Percentiles rank a stretch among this genome's conserved stretches.
Evolutionary conservation across 2,329 filamentous ascomycete genomes (phyloP).

Genomic region (Hypoxylon sp.): DNA sequence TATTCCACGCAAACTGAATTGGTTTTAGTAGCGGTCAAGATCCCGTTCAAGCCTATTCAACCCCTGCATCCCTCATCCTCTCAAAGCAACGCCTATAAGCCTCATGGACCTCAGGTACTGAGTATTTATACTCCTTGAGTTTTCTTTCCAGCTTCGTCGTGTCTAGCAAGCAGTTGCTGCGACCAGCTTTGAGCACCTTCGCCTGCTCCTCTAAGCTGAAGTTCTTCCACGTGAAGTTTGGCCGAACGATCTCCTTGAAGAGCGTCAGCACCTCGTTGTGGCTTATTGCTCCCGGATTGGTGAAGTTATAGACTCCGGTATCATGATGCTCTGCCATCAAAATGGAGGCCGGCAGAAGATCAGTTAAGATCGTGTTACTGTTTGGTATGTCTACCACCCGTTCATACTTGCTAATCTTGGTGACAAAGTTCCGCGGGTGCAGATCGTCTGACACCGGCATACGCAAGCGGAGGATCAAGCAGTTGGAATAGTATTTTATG

Average conservation of each 20-base stretch:
- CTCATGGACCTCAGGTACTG: conserved; percentile 68
- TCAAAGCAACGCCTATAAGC: conserved; percentile 70
- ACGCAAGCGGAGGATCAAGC: conserved; percentile 70
- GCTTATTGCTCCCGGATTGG: conserved; percentile 74
- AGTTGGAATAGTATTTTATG: conserved; percentile 68
- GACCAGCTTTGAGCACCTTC: conserved; percentile 72
- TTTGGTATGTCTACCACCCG: conserved; percentile 73
- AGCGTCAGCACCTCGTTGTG: conserved; percentile 72
- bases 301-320: conserved; percentile 74
- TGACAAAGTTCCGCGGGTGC: conserved; percentile 72
- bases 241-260: conserved; percentile 70
- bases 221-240: conserved; percentile 69
- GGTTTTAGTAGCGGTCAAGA: conserved; percentile 4
- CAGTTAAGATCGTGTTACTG: conserved; percentile 71
- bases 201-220: conserved; percentile 72
- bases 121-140: conserved; percentile 65
- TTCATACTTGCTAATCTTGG: conserved; percentile 72
- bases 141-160: conserved; percentile 68
- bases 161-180: conserved; percentile 73
- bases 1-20: no score
- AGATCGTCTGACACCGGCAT: conserved; percentile 76
- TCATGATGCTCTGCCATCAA: conserved; percentile 68
- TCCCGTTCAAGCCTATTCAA: conserved; percentile 51
- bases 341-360: conserved; percentile 69
- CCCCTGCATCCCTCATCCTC: conserved; percentile 66